phyloP scores from a whole-genome alignment of 192 early-diverging fungal species.

The Cetraspora pellucida region DNA sequence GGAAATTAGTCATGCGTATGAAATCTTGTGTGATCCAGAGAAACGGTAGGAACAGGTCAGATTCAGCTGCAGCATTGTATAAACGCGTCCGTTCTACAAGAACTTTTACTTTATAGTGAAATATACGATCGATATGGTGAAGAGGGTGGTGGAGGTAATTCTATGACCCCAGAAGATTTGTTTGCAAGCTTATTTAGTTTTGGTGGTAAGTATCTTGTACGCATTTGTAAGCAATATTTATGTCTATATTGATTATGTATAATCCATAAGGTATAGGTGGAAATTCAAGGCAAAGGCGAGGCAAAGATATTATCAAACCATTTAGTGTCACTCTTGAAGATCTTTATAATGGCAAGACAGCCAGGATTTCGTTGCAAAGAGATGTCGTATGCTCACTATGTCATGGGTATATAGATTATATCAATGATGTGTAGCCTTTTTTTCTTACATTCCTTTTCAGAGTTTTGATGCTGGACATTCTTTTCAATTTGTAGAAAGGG shows the following conservation, averaged over 20 bases:
- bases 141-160: slow-evolving; percentile 73
- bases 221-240: slow-evolving; percentile 7
- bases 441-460: slow-evolving; percentile 40
- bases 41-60: slow-evolving; percentile 42
- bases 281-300: slow-evolving; percentile 44
- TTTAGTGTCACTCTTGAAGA: slow-evolving; percentile 91
- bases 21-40: slow-evolving; percentile 79
- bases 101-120: slow-evolving; percentile 45
- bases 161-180: slow-evolving; percentile 80
- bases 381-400: slow-evolving; percentile 71
- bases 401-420: slow-evolving; percentile 48
- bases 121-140: slow-evolving; percentile 93
- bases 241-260: neutral
- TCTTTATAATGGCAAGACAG: slow-evolving; percentile 88
- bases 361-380: slow-evolving; percentile 79
- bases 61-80: neutral
- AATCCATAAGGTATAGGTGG: slow-evolving; percentile 23
- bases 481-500: slow-evolving; percentile 66
- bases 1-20: slow-evolving; percentile 89
- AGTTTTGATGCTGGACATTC: neutral
- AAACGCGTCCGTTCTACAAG: neutral
- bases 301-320: slow-evolving; percentile 65
- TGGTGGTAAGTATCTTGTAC: slow-evolving; percentile 44
- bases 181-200: slow-evolving; percentile 87
- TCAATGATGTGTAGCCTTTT: slow-evolving; percentile 41